A percentile compares a stretch with the other conserved stretches of the same genome.
These are phyloP conservation scores for Saturnispora zaruensis DNA, from an alignment of 805 yeast species.

Conservation along the genomic window DNA sequence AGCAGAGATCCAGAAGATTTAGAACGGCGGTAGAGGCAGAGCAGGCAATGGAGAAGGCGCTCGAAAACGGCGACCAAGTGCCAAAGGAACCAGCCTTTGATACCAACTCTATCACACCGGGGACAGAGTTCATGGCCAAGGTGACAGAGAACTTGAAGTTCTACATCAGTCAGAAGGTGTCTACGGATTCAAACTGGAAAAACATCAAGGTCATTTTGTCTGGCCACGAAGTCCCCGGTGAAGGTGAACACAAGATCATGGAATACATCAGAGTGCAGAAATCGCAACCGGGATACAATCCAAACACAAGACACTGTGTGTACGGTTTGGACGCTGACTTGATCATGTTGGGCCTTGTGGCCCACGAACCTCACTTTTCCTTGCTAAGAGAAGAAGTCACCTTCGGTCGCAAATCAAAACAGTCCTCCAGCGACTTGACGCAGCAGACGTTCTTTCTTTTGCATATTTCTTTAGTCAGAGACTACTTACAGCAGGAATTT, in stretches of 20 bases:
- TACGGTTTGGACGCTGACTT: slow-evolving; percentile 96
- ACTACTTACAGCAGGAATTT: slow-evolving; percentile 83
- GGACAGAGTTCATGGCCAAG: slow-evolving; percentile 92
- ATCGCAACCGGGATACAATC: slow-evolving; percentile 63
- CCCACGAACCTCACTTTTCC: slow-evolving; percentile 95
- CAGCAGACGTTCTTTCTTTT: slow-evolving; percentile 75
- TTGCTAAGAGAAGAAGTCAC: slow-evolving; percentile 90
- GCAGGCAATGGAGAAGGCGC: slow-evolving; percentile 62
- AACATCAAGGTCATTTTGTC: slow-evolving; percentile 66
- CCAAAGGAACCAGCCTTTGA: slow-evolving; percentile 86
- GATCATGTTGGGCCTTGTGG: slow-evolving; percentile 83
- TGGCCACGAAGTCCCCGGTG: slow-evolving; percentile 97
- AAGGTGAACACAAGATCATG: slow-evolving; percentile 98
- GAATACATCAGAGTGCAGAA: slow-evolving; percentile 74
- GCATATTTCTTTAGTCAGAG: slow-evolving; percentile 83
- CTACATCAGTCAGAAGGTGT: slow-evolving; percentile 78
- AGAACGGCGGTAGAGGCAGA: slow-evolving; percentile 92
- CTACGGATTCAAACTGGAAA: slow-evolving; percentile 84
- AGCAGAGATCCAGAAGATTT: slow-evolving; percentile 92
- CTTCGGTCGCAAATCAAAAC: slow-evolving; percentile 50
- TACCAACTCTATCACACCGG: slow-evolving; percentile 90
- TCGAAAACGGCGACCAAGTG: slow-evolving; percentile 59
- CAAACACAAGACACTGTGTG: slow-evolving; percentile 84
- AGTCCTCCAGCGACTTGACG: slow-evolving; percentile 40
- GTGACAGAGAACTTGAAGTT: slow-evolving; percentile 74